A percentile compares a stretch with the other conserved stretches of the same genome.
Conservation (phyloP, 306 rosid species). For the Quercus variabilis region DNA sequence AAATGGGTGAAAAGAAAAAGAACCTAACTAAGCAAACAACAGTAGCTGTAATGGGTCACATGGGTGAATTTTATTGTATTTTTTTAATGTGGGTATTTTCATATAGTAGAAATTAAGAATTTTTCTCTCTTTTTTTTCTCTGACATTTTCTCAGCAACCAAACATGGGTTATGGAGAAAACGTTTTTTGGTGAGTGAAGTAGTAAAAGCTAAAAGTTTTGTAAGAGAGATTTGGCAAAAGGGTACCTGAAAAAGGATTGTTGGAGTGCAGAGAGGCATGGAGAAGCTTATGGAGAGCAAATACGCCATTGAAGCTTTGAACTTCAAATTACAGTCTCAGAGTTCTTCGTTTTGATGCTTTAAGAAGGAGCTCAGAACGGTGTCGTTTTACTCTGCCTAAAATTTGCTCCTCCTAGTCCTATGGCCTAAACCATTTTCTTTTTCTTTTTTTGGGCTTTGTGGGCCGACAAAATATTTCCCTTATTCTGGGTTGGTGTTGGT, state of each 20-base stretch:
- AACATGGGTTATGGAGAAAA: constrained; percentile 4
- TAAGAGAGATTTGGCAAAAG: background rate
- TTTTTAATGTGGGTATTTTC: background rate
- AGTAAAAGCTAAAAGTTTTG: background rate
- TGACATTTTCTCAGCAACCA: constrained; percentile 1
- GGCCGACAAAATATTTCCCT: too few species aligned
- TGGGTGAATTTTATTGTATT: background rate
- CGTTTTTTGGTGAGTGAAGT: background rate
- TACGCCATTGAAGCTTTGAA: constrained; percentile 32
- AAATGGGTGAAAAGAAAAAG: background rate
- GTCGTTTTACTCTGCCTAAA: background rate
- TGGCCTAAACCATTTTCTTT: background rate
- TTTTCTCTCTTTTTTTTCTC: background rate
- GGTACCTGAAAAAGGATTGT: constrained; percentile 19
- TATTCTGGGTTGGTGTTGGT: too few species aligned
- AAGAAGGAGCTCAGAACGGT: background rate
- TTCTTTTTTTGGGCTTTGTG: too few species aligned
- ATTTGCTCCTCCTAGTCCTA: background rate
- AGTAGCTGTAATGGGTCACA: background rate
- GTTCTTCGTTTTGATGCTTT: background rate
- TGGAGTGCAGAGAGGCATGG: constrained; percentile 16
- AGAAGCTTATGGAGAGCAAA: constrained; percentile 23
- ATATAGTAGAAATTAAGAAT: background rate
- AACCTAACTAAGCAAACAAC: background rate
- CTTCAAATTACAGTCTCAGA: background rate